Base-by-base conservation (phyloP, 1,284 basidiomycete genomes). In the Phylloboletellus chloephorus region DNA sequence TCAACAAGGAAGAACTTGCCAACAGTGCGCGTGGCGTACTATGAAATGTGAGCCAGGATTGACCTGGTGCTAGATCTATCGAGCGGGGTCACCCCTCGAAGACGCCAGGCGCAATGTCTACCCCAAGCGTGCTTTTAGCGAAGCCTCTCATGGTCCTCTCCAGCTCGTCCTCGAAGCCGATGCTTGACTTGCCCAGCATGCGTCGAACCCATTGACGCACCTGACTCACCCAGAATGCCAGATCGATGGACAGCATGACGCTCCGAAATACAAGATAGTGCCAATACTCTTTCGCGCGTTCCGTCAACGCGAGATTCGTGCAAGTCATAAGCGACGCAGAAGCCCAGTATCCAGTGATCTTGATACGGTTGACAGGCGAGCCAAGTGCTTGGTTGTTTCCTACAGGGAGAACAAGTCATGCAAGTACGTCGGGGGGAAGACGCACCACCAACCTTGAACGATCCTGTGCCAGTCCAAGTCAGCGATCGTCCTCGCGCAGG, bases 341-440 rank as follows among this genome's bases (percentile, higher is more conserved):
- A 6, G 82, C 84, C 73, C 76, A 79, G 51, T 74, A 73, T 1
- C 83, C 88, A 0, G 82, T 88, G 40, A 91, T 84, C 59, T 88
- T 90, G 61, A 94, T 82, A 15, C 90, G 77, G 53, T 92, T 91
- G 1, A 89, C 84, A 0, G 89, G 89, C 2, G 85, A 86, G 16
- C 86, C 86, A 19, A 91, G 75, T 1, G 73, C 68, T 58, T 88
- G 82, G 53, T 87, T 87, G 59, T 88, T 87, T 13, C 79, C 76
- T 78, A 10, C 2, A 4, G 31, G 5, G 35, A 22, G 39, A 33
- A n/a, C n/a, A 28, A 39, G 10, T 41, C 17, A 30, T 16, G 13
- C 20, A 19, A 31, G 30, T 9, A 41, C 10, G 31, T 16, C 21
- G 3, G 7, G 13, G 28, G 13, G 16, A 15, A 25, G 19, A 29